Conservation (phyloP, 2,329 filamentous ascomycete species). For the Venturia effusa region DNA sequence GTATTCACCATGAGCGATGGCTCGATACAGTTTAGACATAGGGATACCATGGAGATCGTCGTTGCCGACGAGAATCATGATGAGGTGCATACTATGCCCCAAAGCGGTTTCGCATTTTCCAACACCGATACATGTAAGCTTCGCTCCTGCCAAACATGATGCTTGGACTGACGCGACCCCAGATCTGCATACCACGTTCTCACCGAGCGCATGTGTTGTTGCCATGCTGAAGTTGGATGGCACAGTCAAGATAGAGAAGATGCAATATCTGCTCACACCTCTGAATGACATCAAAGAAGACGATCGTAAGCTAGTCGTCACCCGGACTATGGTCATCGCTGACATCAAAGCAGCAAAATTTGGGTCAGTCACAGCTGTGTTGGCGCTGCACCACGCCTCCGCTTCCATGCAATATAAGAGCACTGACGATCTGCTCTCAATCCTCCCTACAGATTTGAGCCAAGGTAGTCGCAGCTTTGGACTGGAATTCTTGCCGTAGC, state of each 20-base stretch:
- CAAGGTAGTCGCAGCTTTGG: not conserved
- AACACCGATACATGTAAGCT: conserved; percentile 44
- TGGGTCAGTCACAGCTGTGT: conserved; percentile 28
- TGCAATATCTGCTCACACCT: conserved; percentile 28
- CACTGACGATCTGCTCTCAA: conserved; percentile 39
- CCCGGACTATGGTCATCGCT: not conserved
- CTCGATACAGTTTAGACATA: conserved; percentile 68
- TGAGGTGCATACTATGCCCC: conserved; percentile 58
- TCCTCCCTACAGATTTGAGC: conserved; percentile 23
- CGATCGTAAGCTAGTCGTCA: conserved; percentile 13
- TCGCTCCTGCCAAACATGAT: conserved; percentile 10
- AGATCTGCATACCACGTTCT: conserved; percentile 33
- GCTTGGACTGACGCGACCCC: conserved; percentile 10
- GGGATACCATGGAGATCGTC: conserved; percentile 59
- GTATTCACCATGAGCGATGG: conserved; percentile 71
- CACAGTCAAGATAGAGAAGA: conserved; percentile 28
- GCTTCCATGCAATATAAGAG: conserved; percentile 34
- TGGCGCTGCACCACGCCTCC: conserved; percentile 31
- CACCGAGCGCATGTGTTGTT: conserved; percentile 37
- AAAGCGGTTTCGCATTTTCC: conserved; percentile 66
- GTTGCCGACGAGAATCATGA: conserved; percentile 53
- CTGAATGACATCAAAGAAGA: conserved; percentile 14
- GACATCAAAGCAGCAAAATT: conserved; percentile 17
- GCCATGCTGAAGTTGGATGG: conserved; percentile 34
- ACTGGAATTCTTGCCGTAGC: not conserved